These are phyloP conservation scores for Zygoascus bituminiphila DNA, from an alignment of 805 yeast genomes.

Conservation along the genomic window DNA sequence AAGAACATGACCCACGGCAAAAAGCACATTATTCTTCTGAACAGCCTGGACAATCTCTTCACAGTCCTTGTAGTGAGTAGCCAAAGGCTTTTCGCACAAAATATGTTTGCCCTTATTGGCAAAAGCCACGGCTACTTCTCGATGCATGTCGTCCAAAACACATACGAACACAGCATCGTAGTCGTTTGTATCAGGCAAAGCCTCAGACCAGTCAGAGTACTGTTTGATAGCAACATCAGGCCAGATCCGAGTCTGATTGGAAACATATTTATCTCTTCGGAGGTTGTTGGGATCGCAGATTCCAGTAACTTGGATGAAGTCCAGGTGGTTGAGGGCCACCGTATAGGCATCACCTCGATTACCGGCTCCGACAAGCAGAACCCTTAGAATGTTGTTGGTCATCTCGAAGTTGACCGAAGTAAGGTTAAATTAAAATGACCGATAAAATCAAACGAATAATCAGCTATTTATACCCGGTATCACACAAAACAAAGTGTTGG, in stretches of 20 bases:
- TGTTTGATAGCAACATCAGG: conserved; percentile 7
- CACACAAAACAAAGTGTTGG: too few relatives aligned
- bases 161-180: conserved; percentile 21
- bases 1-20: conserved; percentile 24
- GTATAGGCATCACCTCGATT: conserved; percentile 18
- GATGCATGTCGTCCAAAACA: conserved; percentile 21
- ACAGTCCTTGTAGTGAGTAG: conserved; percentile 20
- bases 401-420: conserved; percentile 1
- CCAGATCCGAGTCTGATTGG: neutral
- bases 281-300: conserved; percentile 15
- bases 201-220: conserved; percentile 18
- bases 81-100: conserved; percentile 23
- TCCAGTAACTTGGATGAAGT: conserved; percentile 14
- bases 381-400: conserved; percentile 8
- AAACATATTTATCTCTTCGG: conserved; percentile 11
- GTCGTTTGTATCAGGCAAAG: conserved; percentile 12
- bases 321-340: conserved; percentile 12
- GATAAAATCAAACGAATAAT: too few relatives aligned
- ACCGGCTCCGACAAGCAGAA: conserved; percentile 18
- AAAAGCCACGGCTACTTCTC: conserved; percentile 22
- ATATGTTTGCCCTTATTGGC: conserved; percentile 20
- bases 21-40: conserved; percentile 16
- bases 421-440: too few relatives aligned
- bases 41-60: conserved; percentile 18
- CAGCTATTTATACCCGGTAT: too few relatives aligned